Evolutionary conservation across 2,329 filamentous ascomycete species (phyloP), one percentile per base, ranked within the genome.

Genomic region (Arthrobotrys iridis): DNA sequence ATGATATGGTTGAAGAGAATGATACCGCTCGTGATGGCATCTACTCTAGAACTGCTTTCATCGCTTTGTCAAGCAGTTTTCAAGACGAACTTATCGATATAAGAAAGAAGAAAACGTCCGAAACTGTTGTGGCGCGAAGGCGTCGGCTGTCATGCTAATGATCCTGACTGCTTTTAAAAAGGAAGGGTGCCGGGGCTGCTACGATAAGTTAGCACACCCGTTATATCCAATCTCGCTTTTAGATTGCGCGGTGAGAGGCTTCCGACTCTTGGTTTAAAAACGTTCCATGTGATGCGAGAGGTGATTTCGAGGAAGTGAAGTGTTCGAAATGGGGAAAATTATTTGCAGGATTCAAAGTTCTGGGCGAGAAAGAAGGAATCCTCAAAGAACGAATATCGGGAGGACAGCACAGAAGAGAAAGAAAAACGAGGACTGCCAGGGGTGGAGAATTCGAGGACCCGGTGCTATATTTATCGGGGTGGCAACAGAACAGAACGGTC

Each of bases 381-480:
- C 26, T 45, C 52, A 41, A 67, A 43, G 46, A 48, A 60, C 41
- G 55, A 62, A 26, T 60, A 35, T 52, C 52, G 55, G 55, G 45
- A 60, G 57, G 55, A 70, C 55, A 70, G 65, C 65, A 55, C 65
- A 70, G 65, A 70, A 46, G 45, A 37, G 57, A 43, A 45, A 55
- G 24, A 43, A 62, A 60, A 45, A 55, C 37, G 45, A 60, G 45
- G 35, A 37, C 13, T n/a, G 48, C 66, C 66, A 71, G 66, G 66
- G 66, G 66, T 57, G 40, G 28, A 22, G 48, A 45, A 28, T 59
- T 59, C 22, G 37, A 64, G 66, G 64, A 55, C 55, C 40, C 37
- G 58, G 66, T 71, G 46, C 66, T 71, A 71, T 71, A 71, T 71
- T 71, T 71, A 71, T 57, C 66, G 66, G 65, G 52, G 58, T 63